A percentile compares a stretch with the other conserved stretches of the same genome.
phyloP scores from a whole-genome alignment of 371 early-diverging fungal species.

The Mucor saturninus region DNA sequence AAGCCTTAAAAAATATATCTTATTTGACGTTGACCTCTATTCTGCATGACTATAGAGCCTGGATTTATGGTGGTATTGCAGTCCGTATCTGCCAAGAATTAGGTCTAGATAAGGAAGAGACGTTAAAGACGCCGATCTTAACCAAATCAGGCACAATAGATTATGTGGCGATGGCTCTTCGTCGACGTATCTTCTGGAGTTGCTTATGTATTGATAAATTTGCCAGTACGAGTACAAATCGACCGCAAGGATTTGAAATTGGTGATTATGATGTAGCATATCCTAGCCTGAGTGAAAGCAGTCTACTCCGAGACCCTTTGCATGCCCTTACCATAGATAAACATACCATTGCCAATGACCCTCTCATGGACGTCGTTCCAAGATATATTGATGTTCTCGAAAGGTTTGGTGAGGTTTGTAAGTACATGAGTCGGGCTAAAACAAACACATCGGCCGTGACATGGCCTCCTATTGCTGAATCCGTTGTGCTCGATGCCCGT shows the following conservation, averaged over 20 bases:
- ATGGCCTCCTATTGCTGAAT: slow-evolving; percentile 60
- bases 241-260: slow-evolving; percentile 62
- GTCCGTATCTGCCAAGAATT: slow-evolving; percentile 65
- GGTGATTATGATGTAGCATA: slow-evolving; percentile 58
- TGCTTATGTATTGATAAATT: slow-evolving; percentile 56
- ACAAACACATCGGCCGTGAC: slow-evolving; percentile 30
- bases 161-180: slow-evolving; percentile 57
- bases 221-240: slow-evolving; percentile 56
- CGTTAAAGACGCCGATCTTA: slow-evolving; percentile 35
- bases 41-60: slow-evolving; percentile 39
- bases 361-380: slow-evolving; percentile 36
- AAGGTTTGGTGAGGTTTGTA: slow-evolving; percentile 57
- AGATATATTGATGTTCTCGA: slow-evolving; percentile 36
- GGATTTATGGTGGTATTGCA: slow-evolving; percentile 71
- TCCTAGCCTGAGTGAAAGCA: slow-evolving; percentile 54
- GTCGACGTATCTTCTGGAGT: slow-evolving; percentile 67
- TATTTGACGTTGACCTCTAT: background rate
- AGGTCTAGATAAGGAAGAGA: slow-evolving; percentile 60
- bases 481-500: slow-evolving; percentile 42
- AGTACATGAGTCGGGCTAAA: slow-evolving; percentile 55
- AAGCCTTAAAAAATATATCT: no score
- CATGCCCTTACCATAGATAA: slow-evolving; percentile 35
- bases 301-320: slow-evolving; percentile 43
- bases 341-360: slow-evolving; percentile 31
- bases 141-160: slow-evolving; percentile 42